Conservation (phyloP, 1,284 basidiomycete species). For the Sanghuangporus sanghuang region DNA sequence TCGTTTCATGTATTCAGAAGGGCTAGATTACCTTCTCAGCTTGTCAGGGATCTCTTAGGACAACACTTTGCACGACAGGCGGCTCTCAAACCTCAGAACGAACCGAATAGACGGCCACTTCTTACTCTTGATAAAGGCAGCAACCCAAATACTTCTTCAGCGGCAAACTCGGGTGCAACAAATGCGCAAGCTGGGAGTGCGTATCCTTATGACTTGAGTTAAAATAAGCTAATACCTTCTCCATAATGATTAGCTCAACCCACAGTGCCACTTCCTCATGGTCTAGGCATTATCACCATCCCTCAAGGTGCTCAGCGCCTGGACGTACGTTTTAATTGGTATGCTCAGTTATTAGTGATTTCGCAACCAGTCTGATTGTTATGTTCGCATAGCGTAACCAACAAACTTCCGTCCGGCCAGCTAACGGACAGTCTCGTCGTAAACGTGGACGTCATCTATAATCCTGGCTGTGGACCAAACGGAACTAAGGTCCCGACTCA, state of each 20-base stretch:
- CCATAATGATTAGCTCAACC: background rate
- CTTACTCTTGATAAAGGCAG: no score
- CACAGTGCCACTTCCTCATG: background rate
- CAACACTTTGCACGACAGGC: no score
- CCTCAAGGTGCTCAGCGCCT: background rate
- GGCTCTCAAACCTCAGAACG: no score
- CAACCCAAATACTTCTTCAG: no score
- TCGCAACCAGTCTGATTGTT: background rate
- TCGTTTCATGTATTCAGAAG: no score
- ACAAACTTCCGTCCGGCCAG: background rate
- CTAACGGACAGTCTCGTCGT: slow-evolving; percentile 2
- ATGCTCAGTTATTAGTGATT: background rate
- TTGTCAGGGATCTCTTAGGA: no score
- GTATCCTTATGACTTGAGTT: background rate
- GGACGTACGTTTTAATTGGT: slow-evolving; percentile 9
- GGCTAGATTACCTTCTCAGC: no score
- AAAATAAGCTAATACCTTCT: background rate
- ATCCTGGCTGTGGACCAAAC: background rate
- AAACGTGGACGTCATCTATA: background rate
- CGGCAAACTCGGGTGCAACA: no score
- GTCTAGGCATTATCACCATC: background rate
- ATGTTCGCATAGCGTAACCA: background rate
- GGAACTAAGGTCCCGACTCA: background rate
- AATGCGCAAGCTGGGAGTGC: background rate
- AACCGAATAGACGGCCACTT: no score